Conservation (phyloP, 2,329 filamentous ascomycete genomes). For the Leptosphaerulina australis region DNA sequence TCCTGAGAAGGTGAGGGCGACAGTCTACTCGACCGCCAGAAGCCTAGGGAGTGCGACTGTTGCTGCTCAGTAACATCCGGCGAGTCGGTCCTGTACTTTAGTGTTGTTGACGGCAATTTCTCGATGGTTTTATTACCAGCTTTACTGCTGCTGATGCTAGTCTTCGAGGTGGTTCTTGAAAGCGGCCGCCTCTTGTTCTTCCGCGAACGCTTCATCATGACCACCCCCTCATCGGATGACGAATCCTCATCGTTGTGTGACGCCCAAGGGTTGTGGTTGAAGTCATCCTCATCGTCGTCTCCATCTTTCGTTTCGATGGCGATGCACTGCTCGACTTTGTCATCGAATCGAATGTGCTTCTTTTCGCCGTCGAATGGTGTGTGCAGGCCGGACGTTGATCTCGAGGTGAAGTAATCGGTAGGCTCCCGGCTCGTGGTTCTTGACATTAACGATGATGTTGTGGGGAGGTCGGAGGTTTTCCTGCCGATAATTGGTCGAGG, state of each 20-base stretch:
- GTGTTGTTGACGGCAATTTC: constrained; percentile 82
- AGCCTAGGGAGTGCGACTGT: constrained; percentile 51
- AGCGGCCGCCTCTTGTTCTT: constrained; percentile 52
- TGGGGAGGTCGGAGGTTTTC: constrained; percentile 71
- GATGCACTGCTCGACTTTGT: constrained; percentile 94
- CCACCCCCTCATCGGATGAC: constrained; percentile 73
- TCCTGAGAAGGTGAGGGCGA: constrained; percentile 83
- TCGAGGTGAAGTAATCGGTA: constrained; percentile 69
- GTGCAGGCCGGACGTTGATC: constrained; percentile 72
- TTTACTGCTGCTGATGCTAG: constrained; percentile 54
- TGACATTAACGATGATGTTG: constrained; percentile 65
- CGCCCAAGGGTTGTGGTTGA: constrained; percentile 49
- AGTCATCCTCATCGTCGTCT: constrained; percentile 66
- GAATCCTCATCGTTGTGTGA: constrained; percentile 55
- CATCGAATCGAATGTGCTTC: constrained; percentile 94
- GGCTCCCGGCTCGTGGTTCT: constrained; percentile 66
- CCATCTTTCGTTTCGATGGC: constrained; percentile 86
- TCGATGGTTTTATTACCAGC: constrained; percentile 82
- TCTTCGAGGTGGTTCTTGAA: constrained; percentile 62
- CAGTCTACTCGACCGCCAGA: constrained; percentile 54
- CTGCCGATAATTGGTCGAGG: constrained; percentile 64
- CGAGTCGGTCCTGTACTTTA: constrained; percentile 82
- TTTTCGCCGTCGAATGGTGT: constrained; percentile 67
- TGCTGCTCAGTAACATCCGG: constrained; percentile 67
- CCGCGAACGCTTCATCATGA: constrained; percentile 78